Conservation (phyloP, 164 flowering plant species). For the Malania oleifera region DNA sequence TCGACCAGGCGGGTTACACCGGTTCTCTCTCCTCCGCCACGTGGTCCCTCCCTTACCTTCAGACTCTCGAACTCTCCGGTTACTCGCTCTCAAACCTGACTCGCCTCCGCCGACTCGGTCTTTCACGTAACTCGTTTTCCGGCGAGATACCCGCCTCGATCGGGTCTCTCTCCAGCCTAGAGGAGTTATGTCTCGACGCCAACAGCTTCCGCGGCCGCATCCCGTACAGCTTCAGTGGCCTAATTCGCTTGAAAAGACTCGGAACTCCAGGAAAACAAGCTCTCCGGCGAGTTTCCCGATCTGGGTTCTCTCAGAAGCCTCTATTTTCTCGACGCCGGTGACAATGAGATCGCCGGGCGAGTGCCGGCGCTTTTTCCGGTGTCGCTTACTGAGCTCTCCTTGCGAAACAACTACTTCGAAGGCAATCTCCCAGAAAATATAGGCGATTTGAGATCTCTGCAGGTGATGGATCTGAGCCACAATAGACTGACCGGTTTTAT, state of each 20-base stretch:
- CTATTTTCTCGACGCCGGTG: conserved; percentile 51
- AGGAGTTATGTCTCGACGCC: conserved; percentile 70
- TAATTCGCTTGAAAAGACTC: conserved; percentile 45
- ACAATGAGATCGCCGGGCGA: conserved; percentile 60
- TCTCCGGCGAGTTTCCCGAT: conserved; percentile 59
- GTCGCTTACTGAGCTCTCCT: conserved; percentile 47
- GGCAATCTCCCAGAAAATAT: conserved; percentile 41
- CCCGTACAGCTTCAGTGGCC: conserved; percentile 41
- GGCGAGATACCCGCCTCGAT: conserved; percentile 66
- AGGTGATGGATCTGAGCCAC: conserved; percentile 78
- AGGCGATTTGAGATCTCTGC: conserved; percentile 24
- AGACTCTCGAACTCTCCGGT: conserved; percentile 56
- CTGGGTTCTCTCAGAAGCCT: conserved; percentile 45
- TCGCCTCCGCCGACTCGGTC: conserved; percentile 49
- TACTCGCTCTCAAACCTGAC: conserved; percentile 46
- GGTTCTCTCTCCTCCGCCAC: conserved; percentile 42
- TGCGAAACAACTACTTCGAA: conserved; percentile 57
- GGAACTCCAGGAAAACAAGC: conserved; percentile 64
- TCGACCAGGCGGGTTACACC: conserved; percentile 56
- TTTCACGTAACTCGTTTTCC: conserved; percentile 69
- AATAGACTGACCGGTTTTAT: conserved; percentile 60
- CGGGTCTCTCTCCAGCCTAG: conserved; percentile 42
- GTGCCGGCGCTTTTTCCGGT: conserved; percentile 49
- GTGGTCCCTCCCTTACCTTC: conserved; percentile 55
- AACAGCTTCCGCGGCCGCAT: conserved; percentile 55